These are phyloP conservation scores for Fomitopsis betulina DNA, from an alignment of 1,284 basidiomycete species.

Conservation along the genomic window DNA sequence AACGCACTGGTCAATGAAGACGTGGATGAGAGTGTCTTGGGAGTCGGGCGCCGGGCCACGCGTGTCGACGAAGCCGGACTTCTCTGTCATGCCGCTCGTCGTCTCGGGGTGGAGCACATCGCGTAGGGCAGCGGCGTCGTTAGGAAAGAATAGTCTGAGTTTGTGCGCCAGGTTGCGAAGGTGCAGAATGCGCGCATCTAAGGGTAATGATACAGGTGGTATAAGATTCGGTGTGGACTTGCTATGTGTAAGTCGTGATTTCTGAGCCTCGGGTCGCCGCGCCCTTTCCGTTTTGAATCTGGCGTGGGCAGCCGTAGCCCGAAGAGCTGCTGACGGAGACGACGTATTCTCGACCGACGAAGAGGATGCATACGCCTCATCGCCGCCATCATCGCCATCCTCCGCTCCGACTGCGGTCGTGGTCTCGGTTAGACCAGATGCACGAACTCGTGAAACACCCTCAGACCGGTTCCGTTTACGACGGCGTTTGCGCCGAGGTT, in stretches of 20 bases:
- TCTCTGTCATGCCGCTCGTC: conserved; percentile 18
- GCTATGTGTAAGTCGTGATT: conserved; percentile 34
- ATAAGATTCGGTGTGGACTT: conserved; percentile 39
- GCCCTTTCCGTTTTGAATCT: conserved; percentile 20
- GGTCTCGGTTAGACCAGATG: conserved; percentile 13
- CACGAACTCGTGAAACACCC: conserved; percentile 16
- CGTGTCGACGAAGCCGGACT: conserved; percentile 41
- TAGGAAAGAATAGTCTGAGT: conserved; percentile 52
- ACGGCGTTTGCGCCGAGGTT: conserved; percentile 45
- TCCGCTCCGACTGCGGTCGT: conserved; percentile 17
- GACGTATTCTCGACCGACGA: conserved; percentile 32
- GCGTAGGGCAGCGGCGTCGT: conserved; percentile 44
- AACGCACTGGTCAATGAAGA: conserved; percentile 81
- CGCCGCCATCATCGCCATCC: conserved; percentile 24
- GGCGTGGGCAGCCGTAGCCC: conserved; percentile 34
- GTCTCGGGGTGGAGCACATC: conserved; percentile 37
- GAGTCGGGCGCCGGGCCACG: conserved; percentile 42
- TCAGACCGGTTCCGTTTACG: conserved; percentile 36
- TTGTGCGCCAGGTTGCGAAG: conserved; percentile 51
- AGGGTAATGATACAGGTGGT: conserved; percentile 34
- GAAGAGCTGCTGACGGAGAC: conserved; percentile 31
- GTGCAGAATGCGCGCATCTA: conserved; percentile 47
- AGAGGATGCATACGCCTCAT: conserved; percentile 28
- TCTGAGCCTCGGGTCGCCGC: conserved; percentile 14
- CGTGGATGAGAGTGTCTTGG: conserved; percentile 65